Percentiles rank a stretch among this genome's conserved stretches.
These are phyloP conservation scores for Jackrogersella multiformis DNA, from an alignment of 495 filamentous ascomycete species.

Conservation along the genomic window DNA sequence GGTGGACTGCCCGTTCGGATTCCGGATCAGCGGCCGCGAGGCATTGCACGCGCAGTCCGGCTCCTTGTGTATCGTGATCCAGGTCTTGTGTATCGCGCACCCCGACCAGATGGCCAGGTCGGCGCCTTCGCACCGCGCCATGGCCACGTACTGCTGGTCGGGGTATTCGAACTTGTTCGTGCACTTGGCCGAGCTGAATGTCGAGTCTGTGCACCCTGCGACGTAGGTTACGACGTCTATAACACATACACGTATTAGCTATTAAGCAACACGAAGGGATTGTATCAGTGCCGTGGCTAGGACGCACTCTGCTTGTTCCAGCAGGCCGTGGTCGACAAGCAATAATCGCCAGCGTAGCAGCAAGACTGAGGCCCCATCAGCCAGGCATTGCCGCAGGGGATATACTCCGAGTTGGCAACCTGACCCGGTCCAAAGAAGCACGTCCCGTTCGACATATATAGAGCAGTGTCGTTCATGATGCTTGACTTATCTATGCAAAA, in stretches of 20 bases:
- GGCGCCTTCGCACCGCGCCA: slow-evolving; percentile 38
- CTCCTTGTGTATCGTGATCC: slow-evolving; percentile 28
- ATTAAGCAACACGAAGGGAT: not conserved
- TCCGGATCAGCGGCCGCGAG: slow-evolving; percentile 31
- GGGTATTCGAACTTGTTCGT: slow-evolving; percentile 40
- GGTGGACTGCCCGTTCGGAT: slow-evolving; percentile 31
- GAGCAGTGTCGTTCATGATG: slow-evolving; percentile 27
- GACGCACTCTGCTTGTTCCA: slow-evolving; percentile 35
- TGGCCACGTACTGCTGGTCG: slow-evolving; percentile 37
- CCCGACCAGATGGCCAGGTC: slow-evolving; percentile 34
- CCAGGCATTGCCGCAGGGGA: slow-evolving; percentile 50
- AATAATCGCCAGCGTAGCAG: slow-evolving; percentile 49
- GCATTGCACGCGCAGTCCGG: slow-evolving; percentile 34
- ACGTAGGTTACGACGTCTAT: slow-evolving; percentile 46
- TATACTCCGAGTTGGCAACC: slow-evolving; percentile 22
- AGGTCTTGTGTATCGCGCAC: slow-evolving; percentile 17
- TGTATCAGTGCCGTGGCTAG: not conserved
- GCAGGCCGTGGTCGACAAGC: slow-evolving; percentile 43
- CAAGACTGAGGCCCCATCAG: slow-evolving; percentile 44
- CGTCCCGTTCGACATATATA: slow-evolving; percentile 47
- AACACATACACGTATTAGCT: not conserved
- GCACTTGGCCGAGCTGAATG: slow-evolving; percentile 29
- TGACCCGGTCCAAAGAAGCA: slow-evolving; percentile 39
- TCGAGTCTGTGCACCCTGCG: slow-evolving; percentile 48
- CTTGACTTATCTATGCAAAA: not conserved